Conservation (phyloP, 2,329 filamentous ascomycete genomes). For the Cadophora gregata region DNA sequence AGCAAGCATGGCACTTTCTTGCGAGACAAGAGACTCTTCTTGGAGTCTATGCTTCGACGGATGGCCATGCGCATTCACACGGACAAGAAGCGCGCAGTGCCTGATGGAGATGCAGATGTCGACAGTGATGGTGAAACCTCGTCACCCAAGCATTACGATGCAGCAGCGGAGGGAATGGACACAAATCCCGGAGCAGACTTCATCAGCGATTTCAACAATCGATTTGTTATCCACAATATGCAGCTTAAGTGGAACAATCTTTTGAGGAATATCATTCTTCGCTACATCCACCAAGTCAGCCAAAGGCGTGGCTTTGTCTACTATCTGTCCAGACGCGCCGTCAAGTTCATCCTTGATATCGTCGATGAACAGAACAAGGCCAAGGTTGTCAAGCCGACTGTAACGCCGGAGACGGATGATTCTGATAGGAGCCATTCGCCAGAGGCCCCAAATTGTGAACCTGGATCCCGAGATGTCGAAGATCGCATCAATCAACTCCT, state of each 20-base stretch:
- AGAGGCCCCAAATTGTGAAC: conserved; percentile 24
- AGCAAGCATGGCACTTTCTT: conserved; percentile 61
- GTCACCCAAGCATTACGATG: conserved; percentile 45
- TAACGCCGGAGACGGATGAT: conserved; percentile 42
- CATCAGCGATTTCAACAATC: conserved; percentile 94
- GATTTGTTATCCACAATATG: conserved; percentile 97
- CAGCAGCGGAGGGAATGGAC: conserved; percentile 61
- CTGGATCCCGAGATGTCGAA: conserved; percentile 69
- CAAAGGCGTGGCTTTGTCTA: conserved; percentile 96
- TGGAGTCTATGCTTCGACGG: conserved; percentile 59
- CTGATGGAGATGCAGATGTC: conserved; percentile 45
- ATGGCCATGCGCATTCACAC: conserved; percentile 43
- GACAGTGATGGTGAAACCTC: conserved; percentile 46
- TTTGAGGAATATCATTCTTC: conserved; percentile 91
- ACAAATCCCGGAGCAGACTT: conserved; percentile 78
- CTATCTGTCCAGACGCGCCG: conserved; percentile 92
- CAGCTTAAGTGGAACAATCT: conserved; percentile 99
- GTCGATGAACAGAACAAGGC: conserved; percentile 87
- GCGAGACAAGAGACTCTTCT: conserved; percentile 61
- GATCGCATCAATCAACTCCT: conserved; percentile 87
- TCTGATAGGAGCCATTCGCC: conserved; percentile 38
- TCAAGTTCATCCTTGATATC: conserved; percentile 98
- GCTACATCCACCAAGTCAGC: conserved; percentile 96
- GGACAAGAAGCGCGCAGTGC: conserved; percentile 36
- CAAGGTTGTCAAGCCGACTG: conserved; percentile 41